Evolutionary conservation across 2,329 filamentous ascomycete species (phyloP), one percentile per base, ranked within the genome.

Genomic region (Trichoderma breve): DNA sequence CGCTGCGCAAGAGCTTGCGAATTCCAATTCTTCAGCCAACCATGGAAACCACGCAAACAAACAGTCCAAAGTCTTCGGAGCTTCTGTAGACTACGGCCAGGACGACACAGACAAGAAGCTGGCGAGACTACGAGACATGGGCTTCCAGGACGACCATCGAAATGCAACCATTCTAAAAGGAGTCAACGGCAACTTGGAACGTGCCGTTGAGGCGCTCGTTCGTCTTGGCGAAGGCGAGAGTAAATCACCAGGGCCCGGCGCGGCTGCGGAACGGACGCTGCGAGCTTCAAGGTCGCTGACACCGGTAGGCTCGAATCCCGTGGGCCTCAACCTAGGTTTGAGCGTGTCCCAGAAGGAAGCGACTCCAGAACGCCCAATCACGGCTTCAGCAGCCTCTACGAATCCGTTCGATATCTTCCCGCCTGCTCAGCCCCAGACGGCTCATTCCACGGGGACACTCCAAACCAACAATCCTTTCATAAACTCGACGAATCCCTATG

Each of bases 141-240:
- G 96, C 0, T 99, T 99, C 77, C 85, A 84, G 4, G 94, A 99
- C 79, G 90, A 92, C 55, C 93, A 92, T 76, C 89, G 92, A 72
- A 98, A 98, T 78, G 86, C 89, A 5, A 90, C 92, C 67, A 90
- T 98, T 30, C 83, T 99, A 21, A 95, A 94, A 79, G 92, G 92
- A 3, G 87, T 97, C 34, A 91, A 92, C 77, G 95, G 95, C 4
- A 95, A 96, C 78, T 79, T 99, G 72, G 94, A 98, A 76, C 92
- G 90, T 80, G 90, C 95, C 0, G 90, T 98, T 58, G 95, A 98
- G 81, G 89, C 93, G 21, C 82, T 99, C 77, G 89, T 96, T 71
- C 89, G 94, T 75, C 83, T 98, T 51, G 95, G 95, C 30, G 94
- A 97, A 78, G 90, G 89, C 36, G 83, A 82, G 72, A 85, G 85